Conservation (phyloP, 176 grass and related monocot species). For the Puya raimondii region DNA sequence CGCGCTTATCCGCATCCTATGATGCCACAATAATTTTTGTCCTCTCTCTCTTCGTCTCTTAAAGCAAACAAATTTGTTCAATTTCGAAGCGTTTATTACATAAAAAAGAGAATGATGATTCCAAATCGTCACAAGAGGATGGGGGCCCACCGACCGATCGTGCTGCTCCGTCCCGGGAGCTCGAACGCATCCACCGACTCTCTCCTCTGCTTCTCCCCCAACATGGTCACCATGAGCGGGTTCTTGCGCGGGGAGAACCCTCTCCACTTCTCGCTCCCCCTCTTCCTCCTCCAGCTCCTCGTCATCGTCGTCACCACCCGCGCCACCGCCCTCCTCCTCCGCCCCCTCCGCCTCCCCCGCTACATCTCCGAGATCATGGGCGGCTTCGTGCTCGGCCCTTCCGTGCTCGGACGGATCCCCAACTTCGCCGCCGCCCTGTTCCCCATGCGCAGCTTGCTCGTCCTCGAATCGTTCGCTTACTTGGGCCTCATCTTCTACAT, state of each 20-base stretch:
- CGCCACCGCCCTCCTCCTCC: constrained; percentile 29
- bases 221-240: constrained; percentile 46
- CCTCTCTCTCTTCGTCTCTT: no score
- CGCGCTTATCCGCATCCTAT: no score
- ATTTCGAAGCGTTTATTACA: no score
- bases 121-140: not conserved
- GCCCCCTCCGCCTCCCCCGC: constrained; percentile 46
- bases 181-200: not conserved
- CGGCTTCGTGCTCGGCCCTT: constrained; percentile 52
- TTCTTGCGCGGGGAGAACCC: constrained; percentile 47
- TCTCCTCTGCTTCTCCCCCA: constrained; percentile 42
- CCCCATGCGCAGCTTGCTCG: constrained; percentile 44
- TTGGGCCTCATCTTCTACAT: constrained; percentile 64
- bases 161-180: not conserved
- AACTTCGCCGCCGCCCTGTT: constrained; percentile 30
- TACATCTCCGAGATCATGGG: constrained; percentile 60
- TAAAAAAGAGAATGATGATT: no score
- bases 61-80: no score
- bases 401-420: constrained; percentile 39
- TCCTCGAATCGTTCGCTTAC: constrained; percentile 57
- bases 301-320: constrained; percentile 47
- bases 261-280: constrained; percentile 42
- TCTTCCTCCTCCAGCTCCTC: constrained; percentile 59
- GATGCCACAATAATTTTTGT: no score
- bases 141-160: not conserved